Percentiles rank a stretch among this genome's conserved stretches.
Evolutionary conservation across 2,329 filamentous ascomycete species (phyloP).

Genomic region (Harringtonia lauricola): DNA sequence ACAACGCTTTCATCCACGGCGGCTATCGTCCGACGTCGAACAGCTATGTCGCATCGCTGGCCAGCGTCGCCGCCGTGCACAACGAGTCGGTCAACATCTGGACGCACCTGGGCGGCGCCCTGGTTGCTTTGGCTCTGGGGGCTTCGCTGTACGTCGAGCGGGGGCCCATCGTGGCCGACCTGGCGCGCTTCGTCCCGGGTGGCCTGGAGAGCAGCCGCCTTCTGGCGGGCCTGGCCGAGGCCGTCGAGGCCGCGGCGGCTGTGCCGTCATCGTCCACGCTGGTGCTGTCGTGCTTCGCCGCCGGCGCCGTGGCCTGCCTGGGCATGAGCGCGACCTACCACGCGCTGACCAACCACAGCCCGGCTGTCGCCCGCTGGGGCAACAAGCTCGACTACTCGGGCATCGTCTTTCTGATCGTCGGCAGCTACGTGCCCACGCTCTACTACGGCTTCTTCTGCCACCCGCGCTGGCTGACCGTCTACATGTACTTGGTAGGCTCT

Average conservation of each 20-base stretch:
- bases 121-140: constrained; percentile 42
- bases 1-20: constrained; percentile 43
- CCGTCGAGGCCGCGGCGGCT: neutral
- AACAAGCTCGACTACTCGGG: constrained; percentile 94
- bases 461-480: constrained; percentile 52
- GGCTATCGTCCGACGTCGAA: constrained; percentile 42
- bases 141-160: constrained; percentile 36
- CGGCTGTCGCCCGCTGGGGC: constrained; percentile 64
- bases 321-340: constrained; percentile 82
- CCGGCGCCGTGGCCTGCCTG: constrained; percentile 59
- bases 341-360: constrained; percentile 74
- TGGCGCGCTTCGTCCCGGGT: neutral
- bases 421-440: constrained; percentile 78
- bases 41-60: constrained; percentile 34
- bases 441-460: constrained; percentile 78
- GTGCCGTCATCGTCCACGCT: constrained; percentile 44
- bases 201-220: neutral
- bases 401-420: constrained; percentile 84
- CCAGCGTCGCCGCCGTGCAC: constrained; percentile 42
- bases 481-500: constrained; percentile 59
- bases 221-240: neutral
- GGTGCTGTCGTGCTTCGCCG: constrained; percentile 70
- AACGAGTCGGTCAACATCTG: constrained; percentile 55
- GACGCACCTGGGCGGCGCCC: constrained; percentile 54
- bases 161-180: neutral